Base-by-base conservation (phyloP, 805 yeast species). In the Komagataella pastoris region DNA sequence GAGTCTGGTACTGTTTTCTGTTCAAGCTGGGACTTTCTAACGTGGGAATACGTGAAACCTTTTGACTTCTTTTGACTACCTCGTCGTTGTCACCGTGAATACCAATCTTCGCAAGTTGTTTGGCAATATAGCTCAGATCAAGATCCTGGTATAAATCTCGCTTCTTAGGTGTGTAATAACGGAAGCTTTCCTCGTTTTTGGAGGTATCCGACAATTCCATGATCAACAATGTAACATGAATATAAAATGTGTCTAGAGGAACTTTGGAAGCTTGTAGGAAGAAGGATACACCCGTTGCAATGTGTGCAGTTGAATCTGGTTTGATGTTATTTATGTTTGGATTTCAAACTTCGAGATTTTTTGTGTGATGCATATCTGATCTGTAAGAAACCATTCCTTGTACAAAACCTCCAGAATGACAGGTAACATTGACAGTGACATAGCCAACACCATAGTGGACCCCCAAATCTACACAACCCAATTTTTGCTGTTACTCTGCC, bases 381-480 rank as follows among this genome's bases (percentile, higher is more conserved):
- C 40, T 10, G 40, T 30, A 30, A 30, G 40, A 30, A 30, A 30
- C 14, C 40, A 10, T 30, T 30, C 14, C 40, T 30, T 10, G 14
- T 30, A 30, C 14, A 30, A 30, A 30, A 30, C 12, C 40, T 10
- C 40, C 40, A 3, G 3, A 30, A 30, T 30, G 40, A 30, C 40
- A 14, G 40, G 40, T 30, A 30, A 30, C 40, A 30, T 30, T 30
- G 40, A 10, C 40, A 30, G 40, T 3, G n/a, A 10, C 40, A 10
- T 30, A 8, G 40, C 40, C 6, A 30, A 30, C 8, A 30, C 3
- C 40, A 14, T 30, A 14, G n/a, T 30, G 40, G 40, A 30, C 14
- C 40, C 40, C 14, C 40, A 30, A 6, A 30, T 30, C 8, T 64
- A 63, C 55, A 58, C 66, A 1, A 61, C 64, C 3, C 65, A 64